Base-by-base conservation (phyloP, 495 filamentous ascomycete species). In the Neurospora sp. region DNA sequence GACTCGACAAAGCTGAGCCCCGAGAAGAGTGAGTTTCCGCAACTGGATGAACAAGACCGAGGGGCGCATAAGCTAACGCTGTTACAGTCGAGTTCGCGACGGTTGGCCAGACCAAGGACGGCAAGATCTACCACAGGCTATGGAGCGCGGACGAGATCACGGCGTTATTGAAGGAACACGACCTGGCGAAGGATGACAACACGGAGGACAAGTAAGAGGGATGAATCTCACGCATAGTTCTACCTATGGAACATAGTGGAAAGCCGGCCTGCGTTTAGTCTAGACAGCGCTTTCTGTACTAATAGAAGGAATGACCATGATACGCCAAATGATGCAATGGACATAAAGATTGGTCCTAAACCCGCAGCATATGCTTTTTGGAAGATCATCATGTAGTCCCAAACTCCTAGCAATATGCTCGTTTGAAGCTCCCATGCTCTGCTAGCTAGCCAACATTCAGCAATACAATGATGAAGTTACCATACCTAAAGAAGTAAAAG, bases 121-220 rank as follows among this genome's bases (percentile, higher is more conserved):
- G 96, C 74, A 94, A 95, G 85, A 92, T 98, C 78, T 98, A 97
- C 87, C 96, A 99, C 82, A 93, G 96, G 80, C 86, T 99, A 76
- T 99, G 96, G 96, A 93, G 87, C 78, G 96, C 94, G 59, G 95
- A 98, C 75, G 96, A 98, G 86, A 99, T 99, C 78, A 94, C 91
- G 79, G 89, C 93, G 53, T 86, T 99, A 80, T 84, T 99, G 77
- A 95, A 92, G 85, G 93, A 98, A 86, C 94, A 98, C 80, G 94
- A 94, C 78, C 81, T 99, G 81, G 96, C 94, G 71, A 98, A 97
- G 87, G 87, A 90, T 69, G 91, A 94, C 80, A 90, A 89, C 78
- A 85, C 89, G 69, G 94, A 97, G 81, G 89, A 86, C 69, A 84
- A 85, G 79, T 86, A 83, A 73, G 59, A n/a, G 0, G 39, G 10